Evolutionary conservation across 768 basidiomycete genomes (phyloP).

Genomic region (Hericium coralloides): DNA sequence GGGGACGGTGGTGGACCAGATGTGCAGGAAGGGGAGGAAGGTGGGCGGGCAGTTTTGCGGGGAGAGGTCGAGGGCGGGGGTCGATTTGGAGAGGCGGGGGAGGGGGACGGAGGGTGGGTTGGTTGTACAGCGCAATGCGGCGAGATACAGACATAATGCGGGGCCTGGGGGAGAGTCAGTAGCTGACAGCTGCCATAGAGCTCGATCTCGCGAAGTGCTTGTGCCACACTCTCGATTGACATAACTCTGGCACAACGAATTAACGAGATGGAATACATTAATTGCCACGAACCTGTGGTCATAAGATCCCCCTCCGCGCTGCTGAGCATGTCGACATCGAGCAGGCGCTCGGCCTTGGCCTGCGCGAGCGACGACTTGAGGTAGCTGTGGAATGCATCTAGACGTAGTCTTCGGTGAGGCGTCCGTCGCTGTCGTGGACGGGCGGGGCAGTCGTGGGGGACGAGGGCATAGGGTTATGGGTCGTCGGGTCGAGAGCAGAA

Average conservation of each 20-base stretch:
- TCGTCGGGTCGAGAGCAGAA: no score
- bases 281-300: slow-evolving; percentile 55
- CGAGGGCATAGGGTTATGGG: background rate
- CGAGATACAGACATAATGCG: slow-evolving; percentile 78
- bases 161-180: slow-evolving; percentile 38
- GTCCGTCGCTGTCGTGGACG: slow-evolving; percentile 18
- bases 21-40: slow-evolving; percentile 59
- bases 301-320: slow-evolving; percentile 79
- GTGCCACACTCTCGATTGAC: background rate
- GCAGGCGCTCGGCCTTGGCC: slow-evolving; percentile 65
- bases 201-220: no score
- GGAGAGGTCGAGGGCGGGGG: slow-evolving; percentile 50
- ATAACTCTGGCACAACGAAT: background rate
- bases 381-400: slow-evolving; percentile 77
- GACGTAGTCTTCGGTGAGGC: slow-evolving; percentile 54
- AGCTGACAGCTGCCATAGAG: background rate
- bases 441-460: background rate
- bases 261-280: background rate
- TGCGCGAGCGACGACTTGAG: slow-evolving; percentile 67
- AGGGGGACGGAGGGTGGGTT: slow-evolving; percentile 75
- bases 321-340: slow-evolving; percentile 65
- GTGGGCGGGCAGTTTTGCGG: slow-evolving; percentile 58
- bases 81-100: slow-evolving; percentile 43
- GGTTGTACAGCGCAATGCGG: slow-evolving; percentile 67
- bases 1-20: slow-evolving; percentile 65